Evolutionary conservation across 176 grass and related monocot species (phyloP).

Genomic region (bread wheat (Triticum aestivum)): DNA sequence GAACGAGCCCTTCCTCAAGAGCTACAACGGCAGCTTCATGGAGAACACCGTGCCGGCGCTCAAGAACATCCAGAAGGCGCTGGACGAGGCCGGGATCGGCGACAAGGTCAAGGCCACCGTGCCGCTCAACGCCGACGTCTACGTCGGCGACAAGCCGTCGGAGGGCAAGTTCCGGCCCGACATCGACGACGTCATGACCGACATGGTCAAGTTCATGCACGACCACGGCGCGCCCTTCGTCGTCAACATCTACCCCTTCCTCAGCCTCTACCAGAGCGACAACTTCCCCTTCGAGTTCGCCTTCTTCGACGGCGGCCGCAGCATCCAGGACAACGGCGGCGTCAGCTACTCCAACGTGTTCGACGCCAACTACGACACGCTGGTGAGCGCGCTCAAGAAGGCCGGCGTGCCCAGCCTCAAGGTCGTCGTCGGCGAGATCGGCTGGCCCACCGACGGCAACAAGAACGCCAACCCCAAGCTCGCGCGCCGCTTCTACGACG

Average conservation of each 20-base stretch:
- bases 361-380: conserved; percentile 90
- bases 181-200: conserved; percentile 59
- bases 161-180: conserved; percentile 63
- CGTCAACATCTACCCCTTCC: conserved; percentile 90
- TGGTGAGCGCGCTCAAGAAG: conserved; percentile 68
- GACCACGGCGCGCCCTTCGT: conserved; percentile 60
- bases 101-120: conserved; percentile 53
- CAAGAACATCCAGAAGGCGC: conserved; percentile 84
- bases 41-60: conserved; percentile 63
- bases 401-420: conserved; percentile 63
- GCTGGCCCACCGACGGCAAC: conserved; percentile 88
- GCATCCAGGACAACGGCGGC: conserved; percentile 60
- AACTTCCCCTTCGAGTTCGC: conserved; percentile 76
- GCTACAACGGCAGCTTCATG: conserved; percentile 72
- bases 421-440: conserved; percentile 77
- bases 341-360: conserved; percentile 78
- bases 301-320: conserved; percentile 61
- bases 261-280: conserved; percentile 69
- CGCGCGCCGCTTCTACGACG: conserved; percentile 64
- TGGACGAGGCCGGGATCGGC: conserved; percentile 56
- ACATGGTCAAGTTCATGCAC: conserved; percentile 68
- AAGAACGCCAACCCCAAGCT: conserved; percentile 45
- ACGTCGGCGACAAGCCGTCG: conserved; percentile 54
- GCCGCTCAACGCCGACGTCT: conserved; percentile 80
- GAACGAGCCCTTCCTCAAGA: conserved; percentile 76